A percentile compares a stretch with the other conserved stretches of the same genome.
Conservation (phyloP, 192 early-diverging fungal species). For the Coemansia sp. region DNA sequence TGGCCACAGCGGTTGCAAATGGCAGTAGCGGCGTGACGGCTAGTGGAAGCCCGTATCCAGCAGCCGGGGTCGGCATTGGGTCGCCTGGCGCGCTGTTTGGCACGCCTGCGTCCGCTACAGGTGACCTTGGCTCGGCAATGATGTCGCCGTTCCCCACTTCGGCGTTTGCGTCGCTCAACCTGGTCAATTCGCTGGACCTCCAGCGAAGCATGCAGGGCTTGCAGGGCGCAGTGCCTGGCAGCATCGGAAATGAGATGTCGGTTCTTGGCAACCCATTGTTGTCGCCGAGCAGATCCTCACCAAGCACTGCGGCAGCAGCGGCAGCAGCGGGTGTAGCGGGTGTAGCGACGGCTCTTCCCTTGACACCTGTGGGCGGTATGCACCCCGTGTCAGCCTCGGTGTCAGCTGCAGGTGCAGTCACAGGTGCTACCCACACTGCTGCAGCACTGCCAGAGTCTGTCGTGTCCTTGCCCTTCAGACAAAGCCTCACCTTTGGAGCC, state of each 20-base stretch:
- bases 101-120: too few species aligned
- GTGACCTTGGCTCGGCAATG: constrained; percentile 6
- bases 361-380: too few species aligned
- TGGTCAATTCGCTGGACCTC: constrained; percentile 34
- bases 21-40: neutral
- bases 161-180: constrained; percentile 43
- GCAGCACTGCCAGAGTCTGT: neutral
- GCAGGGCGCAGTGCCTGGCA: neutral
- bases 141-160: constrained; percentile 29
- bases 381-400: constrained; percentile 40
- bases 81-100: constrained; percentile 35
- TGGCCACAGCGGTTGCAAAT: constrained; percentile 1
- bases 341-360: constrained; percentile 1
- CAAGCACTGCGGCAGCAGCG: too few species aligned
- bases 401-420: constrained; percentile 10
- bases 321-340: too few species aligned
- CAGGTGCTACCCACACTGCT: constrained; percentile 8
- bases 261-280: constrained; percentile 14
- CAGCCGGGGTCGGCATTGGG: too few species aligned
- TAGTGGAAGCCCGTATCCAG: too few species aligned
- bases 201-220: constrained; percentile 9
- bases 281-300: neutral
- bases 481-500: neutral
- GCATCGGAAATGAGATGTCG: constrained; percentile 8
- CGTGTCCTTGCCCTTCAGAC: neutral